Evolutionary conservation across 371 early-diverging fungal species (phyloP).

Genomic region (Rhizopus stolonifer): DNA sequence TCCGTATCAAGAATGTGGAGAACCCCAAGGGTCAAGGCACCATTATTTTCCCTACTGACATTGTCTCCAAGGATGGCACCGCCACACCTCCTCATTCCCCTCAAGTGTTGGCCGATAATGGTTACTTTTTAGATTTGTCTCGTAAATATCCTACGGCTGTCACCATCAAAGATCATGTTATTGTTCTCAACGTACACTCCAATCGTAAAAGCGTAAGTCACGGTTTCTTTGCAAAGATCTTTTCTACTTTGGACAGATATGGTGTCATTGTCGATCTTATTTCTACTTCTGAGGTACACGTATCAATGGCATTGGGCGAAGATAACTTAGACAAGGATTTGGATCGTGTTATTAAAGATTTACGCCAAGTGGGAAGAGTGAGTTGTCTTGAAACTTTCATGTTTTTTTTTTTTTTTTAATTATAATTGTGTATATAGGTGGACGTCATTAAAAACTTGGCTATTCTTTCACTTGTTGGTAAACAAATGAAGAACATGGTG

Average conservation of each 20-base stretch:
- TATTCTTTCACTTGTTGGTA: constrained; percentile 94
- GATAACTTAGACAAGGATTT: constrained; percentile 63
- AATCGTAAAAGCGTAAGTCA: constrained; percentile 93
- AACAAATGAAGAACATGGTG: constrained; percentile 94
- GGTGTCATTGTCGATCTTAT: constrained; percentile 95
- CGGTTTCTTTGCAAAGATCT: constrained; percentile 94
- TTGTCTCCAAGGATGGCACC: constrained; percentile 41
- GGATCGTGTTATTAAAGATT: constrained; percentile 65
- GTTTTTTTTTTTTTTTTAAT: not conserved
- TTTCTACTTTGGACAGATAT: constrained; percentile 82
- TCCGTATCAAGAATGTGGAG: constrained; percentile 96
- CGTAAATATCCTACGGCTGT: constrained; percentile 91
- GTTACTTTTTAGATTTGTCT: constrained; percentile 70
- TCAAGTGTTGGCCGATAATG: constrained; percentile 70
- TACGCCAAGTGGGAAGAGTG: constrained; percentile 69
- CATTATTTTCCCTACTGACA: constrained; percentile 79
- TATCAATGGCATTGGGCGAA: constrained; percentile 91
- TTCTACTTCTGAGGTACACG: constrained; percentile 94
- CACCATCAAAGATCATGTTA: constrained; percentile 94
- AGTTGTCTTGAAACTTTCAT: no score
- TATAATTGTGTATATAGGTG: constrained; percentile 10
- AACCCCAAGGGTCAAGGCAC: constrained; percentile 93
- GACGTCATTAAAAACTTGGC: constrained; percentile 83
- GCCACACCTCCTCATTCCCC: constrained; percentile 59
- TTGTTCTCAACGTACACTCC: constrained; percentile 92